Evolutionary conservation across 2,329 filamentous ascomycete genomes (phyloP).

Genomic region (Aspergillus arachidicola): DNA sequence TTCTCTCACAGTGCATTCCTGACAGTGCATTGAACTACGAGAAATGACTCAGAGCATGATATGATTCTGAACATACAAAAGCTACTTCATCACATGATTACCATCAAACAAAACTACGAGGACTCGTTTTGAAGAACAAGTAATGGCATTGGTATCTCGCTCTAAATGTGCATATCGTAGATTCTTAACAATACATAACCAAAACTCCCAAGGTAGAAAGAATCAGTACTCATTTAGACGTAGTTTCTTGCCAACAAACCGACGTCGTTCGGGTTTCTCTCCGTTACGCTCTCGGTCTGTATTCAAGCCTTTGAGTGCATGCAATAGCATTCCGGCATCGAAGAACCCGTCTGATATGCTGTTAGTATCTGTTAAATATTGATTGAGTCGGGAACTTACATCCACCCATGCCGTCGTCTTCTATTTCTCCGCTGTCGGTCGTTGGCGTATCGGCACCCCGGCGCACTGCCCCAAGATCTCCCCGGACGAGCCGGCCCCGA

Average conservation of each 20-base stretch:
- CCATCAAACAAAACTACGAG: neutral
- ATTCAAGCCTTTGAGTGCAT: slow-evolving; percentile 71
- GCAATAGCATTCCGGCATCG: slow-evolving; percentile 90
- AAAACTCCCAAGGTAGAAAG: neutral
- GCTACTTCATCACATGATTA: neutral
- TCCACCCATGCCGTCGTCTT: slow-evolving; percentile 87
- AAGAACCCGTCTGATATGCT: slow-evolving; percentile 81
- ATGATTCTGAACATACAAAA: neutral
- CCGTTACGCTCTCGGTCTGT: slow-evolving; percentile 36
- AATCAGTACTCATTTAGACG: slow-evolving; percentile 49
- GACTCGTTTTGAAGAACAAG: neutral
- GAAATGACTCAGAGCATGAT: neutral
- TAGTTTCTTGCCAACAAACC: slow-evolving; percentile 52
- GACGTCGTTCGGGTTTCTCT: slow-evolving; percentile 41
- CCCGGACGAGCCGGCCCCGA: slow-evolving; percentile 71
- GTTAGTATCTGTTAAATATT: slow-evolving; percentile 17
- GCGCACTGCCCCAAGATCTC: slow-evolving; percentile 45
- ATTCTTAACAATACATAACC: neutral
- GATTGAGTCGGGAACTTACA: slow-evolving; percentile 68
- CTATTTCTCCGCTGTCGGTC: slow-evolving; percentile 71
- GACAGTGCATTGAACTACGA: neutral
- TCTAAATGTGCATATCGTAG: neutral
- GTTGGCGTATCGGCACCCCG: slow-evolving; percentile 61
- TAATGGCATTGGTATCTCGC: slow-evolving; percentile 6
- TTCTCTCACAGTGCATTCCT: neutral